Conservation (phyloP, 2,329 filamentous ascomycete species). For the Drechslerella dactyloides region DNA sequence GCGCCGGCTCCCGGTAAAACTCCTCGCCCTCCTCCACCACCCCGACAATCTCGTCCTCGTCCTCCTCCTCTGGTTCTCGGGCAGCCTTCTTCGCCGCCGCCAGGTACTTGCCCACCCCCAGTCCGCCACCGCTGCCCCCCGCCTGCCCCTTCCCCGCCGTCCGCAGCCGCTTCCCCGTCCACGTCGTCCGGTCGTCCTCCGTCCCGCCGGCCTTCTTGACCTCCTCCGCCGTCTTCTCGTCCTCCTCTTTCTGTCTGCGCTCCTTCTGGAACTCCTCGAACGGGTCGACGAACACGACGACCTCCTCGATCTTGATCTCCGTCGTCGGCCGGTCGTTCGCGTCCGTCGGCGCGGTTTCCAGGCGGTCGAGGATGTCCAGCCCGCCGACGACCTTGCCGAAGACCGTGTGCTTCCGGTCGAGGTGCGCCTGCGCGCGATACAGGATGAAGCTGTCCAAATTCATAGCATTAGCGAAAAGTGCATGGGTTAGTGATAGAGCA, state of each 20-base stretch:
- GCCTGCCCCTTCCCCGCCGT: slow-evolving; percentile 61
- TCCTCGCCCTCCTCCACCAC: slow-evolving; percentile 65
- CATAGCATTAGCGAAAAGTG: background rate
- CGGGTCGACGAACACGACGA: slow-evolving; percentile 88
- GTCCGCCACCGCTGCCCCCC: slow-evolving; percentile 53
- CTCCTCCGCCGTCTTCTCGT: slow-evolving; percentile 67
- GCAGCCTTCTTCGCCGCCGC: slow-evolving; percentile 63
- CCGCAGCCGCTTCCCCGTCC: slow-evolving; percentile 91
- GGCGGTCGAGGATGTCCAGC: slow-evolving; percentile 70
- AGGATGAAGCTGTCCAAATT: slow-evolving; percentile 73
- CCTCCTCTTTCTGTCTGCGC: slow-evolving; percentile 69
- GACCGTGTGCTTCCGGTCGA: slow-evolving; percentile 93
- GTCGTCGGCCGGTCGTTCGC: slow-evolving; percentile 76
- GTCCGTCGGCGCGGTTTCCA: slow-evolving; percentile 80
- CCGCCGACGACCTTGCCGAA: slow-evolving; percentile 86
- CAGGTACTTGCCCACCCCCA: slow-evolving; percentile 81
- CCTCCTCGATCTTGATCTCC: slow-evolving; percentile 79
- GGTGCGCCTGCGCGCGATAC: slow-evolving; percentile 81
- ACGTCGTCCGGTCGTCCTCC: slow-evolving; percentile 88
- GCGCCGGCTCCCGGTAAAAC: slow-evolving; percentile 70
- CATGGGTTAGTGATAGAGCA: slow-evolving; percentile 7
- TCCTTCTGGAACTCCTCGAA: slow-evolving; percentile 91
- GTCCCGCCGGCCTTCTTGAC: slow-evolving; percentile 71
- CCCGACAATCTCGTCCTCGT: slow-evolving; percentile 67
- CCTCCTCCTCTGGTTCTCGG: slow-evolving; percentile 53